Conservation (phyloP, 2,329 filamentous ascomycete species). For the Clonostachys rosea region DNA sequence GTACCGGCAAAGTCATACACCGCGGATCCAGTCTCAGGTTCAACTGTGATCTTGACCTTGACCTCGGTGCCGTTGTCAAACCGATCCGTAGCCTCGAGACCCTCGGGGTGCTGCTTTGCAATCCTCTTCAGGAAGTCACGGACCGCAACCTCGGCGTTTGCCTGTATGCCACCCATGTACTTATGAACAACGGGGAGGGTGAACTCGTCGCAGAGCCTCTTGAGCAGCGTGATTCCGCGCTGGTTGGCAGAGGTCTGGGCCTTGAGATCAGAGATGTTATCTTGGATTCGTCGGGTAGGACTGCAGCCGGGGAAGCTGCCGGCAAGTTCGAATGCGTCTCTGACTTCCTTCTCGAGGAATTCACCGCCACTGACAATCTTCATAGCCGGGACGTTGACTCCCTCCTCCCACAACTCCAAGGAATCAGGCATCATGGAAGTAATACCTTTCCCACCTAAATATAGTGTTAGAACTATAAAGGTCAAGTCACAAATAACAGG, state of each 20-base stretch:
- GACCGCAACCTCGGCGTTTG: conserved; percentile 26
- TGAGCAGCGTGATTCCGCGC: conserved; percentile 27
- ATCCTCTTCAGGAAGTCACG: conserved; percentile 18
- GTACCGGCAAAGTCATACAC: conserved; percentile 29
- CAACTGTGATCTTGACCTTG: conserved; percentile 20
- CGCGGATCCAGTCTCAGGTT: conserved; percentile 19
- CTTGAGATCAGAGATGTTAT: conserved; percentile 38
- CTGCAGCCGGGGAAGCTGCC: conserved; percentile 28
- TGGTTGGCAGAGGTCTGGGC: conserved; percentile 37
- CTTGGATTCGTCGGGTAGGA: conserved; percentile 24
- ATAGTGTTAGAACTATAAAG: background rate
- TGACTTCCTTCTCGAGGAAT: conserved; percentile 25
- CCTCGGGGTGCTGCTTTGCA: conserved; percentile 37
- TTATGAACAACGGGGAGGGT: conserved; percentile 22
- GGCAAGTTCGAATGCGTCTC: conserved; percentile 20
- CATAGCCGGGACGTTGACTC: conserved; percentile 29
- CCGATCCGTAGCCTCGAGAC: conserved; percentile 19
- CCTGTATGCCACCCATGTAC: conserved; percentile 29
- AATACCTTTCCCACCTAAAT: conserved; percentile 22
- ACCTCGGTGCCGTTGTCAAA: conserved; percentile 30
- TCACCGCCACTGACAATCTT: conserved; percentile 27
- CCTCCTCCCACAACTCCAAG: conserved; percentile 36
- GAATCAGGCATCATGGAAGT: conserved; percentile 35
- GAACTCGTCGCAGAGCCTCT: conserved; percentile 23
- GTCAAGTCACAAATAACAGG: background rate